Base-by-base conservation (phyloP, 352 stramenopile species). In the Bremia lactucae region DNA sequence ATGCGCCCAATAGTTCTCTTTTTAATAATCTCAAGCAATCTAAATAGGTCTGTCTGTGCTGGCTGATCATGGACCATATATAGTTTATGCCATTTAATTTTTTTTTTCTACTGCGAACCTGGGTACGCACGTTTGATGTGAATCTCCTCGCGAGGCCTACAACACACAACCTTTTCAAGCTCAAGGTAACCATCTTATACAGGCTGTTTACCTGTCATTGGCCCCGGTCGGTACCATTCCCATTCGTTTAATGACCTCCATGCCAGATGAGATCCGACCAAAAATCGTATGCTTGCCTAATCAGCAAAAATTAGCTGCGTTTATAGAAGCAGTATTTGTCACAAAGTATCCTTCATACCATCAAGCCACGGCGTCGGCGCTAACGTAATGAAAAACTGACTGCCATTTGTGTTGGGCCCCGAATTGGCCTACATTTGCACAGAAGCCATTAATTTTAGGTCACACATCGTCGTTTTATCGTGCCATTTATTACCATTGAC, bases 331-430 rank as follows among this genome's bases (percentile, higher is more conserved):
- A 33, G 1, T 33, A 6, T 33, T 33, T 10, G 10, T 28, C 24
- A 28, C 7, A 33, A 13, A 33, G n/a, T n/a, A n/a, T 21, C 13
- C 2, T 26, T 16, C 46, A 1, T 51, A 91, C 88, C 90, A 49
- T 97, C 90, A 13, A 97, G 68, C 87, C 87, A 97, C 9, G 90
- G 89, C 19, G 88, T 97, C 15, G 88, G 87, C 11, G 83, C 90
- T 19, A 96, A 59, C 16, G 90, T 96, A 46, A 97, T 80, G 65
- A 97, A 97, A 55, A 97, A 97, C 59, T 97, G 88, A 37, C 78
- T 95, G 40, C 85, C 85, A 45, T 96, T 96, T 31, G 87, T 96
- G 47, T 95, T 93, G 2, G 82, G 80, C 1, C 87, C 87, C 10
- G 87, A 77, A 31, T 96, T 96, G 23, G 86, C 86, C 80, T 93